Evolutionary conservation across 1,284 basidiomycete genomes (phyloP), one percentile per base, ranked within the genome.

Genomic region (Pterulicium gracile): DNA sequence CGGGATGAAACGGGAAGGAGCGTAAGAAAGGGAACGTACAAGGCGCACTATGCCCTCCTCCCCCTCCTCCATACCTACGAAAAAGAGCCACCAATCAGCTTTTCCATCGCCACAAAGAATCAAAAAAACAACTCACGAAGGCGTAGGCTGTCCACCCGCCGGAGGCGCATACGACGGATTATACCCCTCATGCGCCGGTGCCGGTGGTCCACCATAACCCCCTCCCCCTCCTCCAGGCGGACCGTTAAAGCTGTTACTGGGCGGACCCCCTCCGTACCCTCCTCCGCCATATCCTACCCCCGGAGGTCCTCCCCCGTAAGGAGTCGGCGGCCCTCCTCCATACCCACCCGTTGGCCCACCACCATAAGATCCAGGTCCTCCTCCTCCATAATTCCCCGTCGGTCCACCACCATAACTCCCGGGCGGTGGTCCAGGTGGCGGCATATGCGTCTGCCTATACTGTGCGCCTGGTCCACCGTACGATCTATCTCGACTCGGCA

Each of bases 351-450:
- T n/a, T n/a, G n/a, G n/a, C n/a, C n/a, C n/a, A n/a, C n/a, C n/a
- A n/a, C n/a, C n/a, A n/a, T n/a, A n/a, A n/a, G n/a, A 67, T n/a
- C 64, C 62, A 24, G 64, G 62, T 49, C 67, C 67, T 36, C 62
- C 64, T 36, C n/a, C n/a, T n/a, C n/a, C n/a, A n/a, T n/a, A n/a
- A n/a, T n/a, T n/a, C n/a, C n/a, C n/a, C n/a, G n/a, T n/a, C n/a
- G n/a, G n/a, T n/a, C n/a, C n/a, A n/a, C 62, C 64, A 45, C 60
- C 57, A 3, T 55, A 51, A 21, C 59, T 56, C 20, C 51, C 46
- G 21, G 51, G 49, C 22, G 58, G 51, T 14, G 57, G 48, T 10
- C 56, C 55, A 22, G 43, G 42, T 32, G 59, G 56, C 18, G 55
- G 50, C 2, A n/a, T n/a, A 47, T 49, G 17, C 47, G 47, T n/a